These are phyloP conservation scores for Aspergillus chevalieri DNA, from an alignment of 2,329 filamentous ascomycete genomes.

Conservation along the genomic window DNA sequence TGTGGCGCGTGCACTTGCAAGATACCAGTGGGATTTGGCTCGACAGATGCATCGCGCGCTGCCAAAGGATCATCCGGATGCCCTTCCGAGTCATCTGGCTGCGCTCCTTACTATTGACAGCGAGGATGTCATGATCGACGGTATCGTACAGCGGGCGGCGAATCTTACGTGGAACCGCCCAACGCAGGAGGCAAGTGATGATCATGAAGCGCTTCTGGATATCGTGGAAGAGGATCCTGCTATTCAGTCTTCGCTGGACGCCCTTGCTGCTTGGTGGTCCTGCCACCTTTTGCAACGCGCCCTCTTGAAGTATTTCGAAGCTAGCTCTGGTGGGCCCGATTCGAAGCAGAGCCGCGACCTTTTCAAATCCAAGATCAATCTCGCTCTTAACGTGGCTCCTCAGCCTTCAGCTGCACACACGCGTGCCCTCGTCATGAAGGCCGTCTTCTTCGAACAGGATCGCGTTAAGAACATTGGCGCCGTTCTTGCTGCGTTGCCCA, in stretches of 20 bases:
- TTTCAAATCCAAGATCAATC: slow-evolving; percentile 53
- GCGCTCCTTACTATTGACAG: slow-evolving; percentile 71
- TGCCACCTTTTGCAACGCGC: slow-evolving; percentile 65
- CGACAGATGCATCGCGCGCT: slow-evolving; percentile 51
- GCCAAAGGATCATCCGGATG: slow-evolving; percentile 53
- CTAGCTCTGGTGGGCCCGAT: slow-evolving; percentile 43
- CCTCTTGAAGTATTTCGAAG: slow-evolving; percentile 58
- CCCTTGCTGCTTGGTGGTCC: slow-evolving; percentile 87
- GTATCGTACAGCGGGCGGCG: slow-evolving; percentile 76
- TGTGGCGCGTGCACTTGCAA: slow-evolving; percentile 66
- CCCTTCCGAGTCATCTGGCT: slow-evolving; percentile 69
- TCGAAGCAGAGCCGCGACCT: slow-evolving; percentile 34
- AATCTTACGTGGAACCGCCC: slow-evolving; percentile 84
- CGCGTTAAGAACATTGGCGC: slow-evolving; percentile 47
- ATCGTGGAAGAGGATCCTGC: slow-evolving; percentile 77
- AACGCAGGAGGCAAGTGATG: slow-evolving; percentile 60
- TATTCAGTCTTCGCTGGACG: slow-evolving; percentile 80
- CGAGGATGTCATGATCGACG: slow-evolving; percentile 71
- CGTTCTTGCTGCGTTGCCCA: slow-evolving; percentile 50
- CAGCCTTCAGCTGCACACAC: slow-evolving; percentile 66
- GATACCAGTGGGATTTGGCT: slow-evolving; percentile 75
- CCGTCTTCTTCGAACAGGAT: slow-evolving; percentile 51
- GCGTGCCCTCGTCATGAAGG: slow-evolving; percentile 53
- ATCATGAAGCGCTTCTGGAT: slow-evolving; percentile 67
- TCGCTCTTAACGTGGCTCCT: slow-evolving; percentile 69